Base-by-base conservation (phyloP, 305 asterid genomes). In the Fraxinus sp. region DNA sequence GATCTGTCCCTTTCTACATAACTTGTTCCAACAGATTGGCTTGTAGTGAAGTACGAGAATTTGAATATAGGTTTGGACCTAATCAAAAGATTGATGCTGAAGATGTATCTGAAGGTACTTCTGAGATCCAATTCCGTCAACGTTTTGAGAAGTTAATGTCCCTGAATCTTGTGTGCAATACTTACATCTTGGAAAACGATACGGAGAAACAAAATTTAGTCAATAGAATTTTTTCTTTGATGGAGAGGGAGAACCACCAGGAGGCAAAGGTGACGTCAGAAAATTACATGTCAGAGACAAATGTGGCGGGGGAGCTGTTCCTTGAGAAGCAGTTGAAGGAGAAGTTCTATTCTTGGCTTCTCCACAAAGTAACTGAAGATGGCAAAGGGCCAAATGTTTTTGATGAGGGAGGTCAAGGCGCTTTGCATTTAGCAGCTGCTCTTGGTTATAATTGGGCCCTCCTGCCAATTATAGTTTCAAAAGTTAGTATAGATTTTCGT, bases 401-500 rank as follows among this genome's bases (percentile, higher is more conserved):
- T 14, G 98, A 94, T 83, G 92, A 90, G 64, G 90, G 90, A 87
- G 99, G 99, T 85, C 99, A 96, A 90, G 91, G 98, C 75, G 94
- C 92, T 71, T 82, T 96, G 85, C 99, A 96, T 91, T 89, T 96
- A 87, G 95, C 97, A 70, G 97, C 97, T 83, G 95, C 98, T 84
- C 93, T 95, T 83, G 99, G 98, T 85, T 96, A 91, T 84, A 90
- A 90, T 84, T 96, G 99, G 98, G 98, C 92, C 84, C 62, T 96
- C 77, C 88, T 86, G 87, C 94, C 98, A 86, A 87, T 92, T 52
- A 84, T 89, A 49, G 87, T 88, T 64, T 87, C 97, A 39, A 95
- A 97, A 16, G 91, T 92, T 78, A 90, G 93, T 85, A 85, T 93
- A 78, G 94, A 96, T 91, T 93, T 96, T 59, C 99, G 99, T 87